Base-by-base conservation (phyloP, 2,329 filamentous ascomycete species). In the Colletotrichum sojae region DNA sequence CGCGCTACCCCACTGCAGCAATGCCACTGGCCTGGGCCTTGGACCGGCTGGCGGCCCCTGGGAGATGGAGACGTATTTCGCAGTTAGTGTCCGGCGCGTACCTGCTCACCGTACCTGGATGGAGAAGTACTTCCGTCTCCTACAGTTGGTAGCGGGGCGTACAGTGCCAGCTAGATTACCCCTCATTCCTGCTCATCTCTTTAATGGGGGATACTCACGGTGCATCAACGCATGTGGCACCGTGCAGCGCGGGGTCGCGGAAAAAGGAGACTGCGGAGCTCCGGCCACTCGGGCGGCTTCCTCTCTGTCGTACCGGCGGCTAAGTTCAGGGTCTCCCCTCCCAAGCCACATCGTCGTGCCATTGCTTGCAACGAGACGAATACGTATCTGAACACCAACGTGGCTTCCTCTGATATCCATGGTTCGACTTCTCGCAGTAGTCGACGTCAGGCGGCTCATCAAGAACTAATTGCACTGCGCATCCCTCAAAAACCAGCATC, bases 121-220 rank as follows among this genome's bases (percentile, higher is more conserved):
- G 22, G 46, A 8, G 48, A 52, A 8, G 31, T 36, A 36, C 31
- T 3, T 36, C 31, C 2, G 3, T 10, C 9, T 36, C 31, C 2
- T n/a, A 13, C 10, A 43, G 15, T 15, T n/a, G 40, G 40, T 10
- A 3, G 9, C 10, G 31, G 8, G 40, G 40, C 15, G 51, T 54
- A 69, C 67, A 69, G 67, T 69, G 67, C 56, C 36, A 56, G 46
- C 15, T 43, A 5, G 36, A 59, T 49, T 69, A 56, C 62, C 67
- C 67, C 67, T 69, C 62, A 56, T 66, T 56, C 62, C 62, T 20
- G 51, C 16, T 45, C 43, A 56, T 25, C 15, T 40, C 53, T 13
- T 5, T 40, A 5, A 1, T 5, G 3, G 13, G 18, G 4, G 1
- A 20, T 0, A 0, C 1, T 0, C 15, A 46, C 49, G 27, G 63